Base-by-base conservation (phyloP, 306 rosid genomes). In the Lotus japonicus region DNA sequence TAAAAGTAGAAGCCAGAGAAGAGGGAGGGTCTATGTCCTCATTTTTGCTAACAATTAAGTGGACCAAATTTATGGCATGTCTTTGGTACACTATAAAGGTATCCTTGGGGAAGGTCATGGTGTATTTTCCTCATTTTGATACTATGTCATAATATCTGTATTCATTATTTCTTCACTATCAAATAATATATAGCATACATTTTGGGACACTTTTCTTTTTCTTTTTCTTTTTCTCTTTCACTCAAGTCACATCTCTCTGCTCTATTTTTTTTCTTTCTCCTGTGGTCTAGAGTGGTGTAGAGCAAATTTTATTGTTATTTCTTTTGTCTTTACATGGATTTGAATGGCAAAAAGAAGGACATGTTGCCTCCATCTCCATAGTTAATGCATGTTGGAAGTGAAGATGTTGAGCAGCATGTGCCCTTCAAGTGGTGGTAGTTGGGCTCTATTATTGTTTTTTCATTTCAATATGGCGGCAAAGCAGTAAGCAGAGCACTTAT, bases 11-110 rank as follows among this genome's bases (percentile, higher is more conserved):
- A 58, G 78, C 58, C 75, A 70, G 74, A n/a, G 68, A 5, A 54
- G 54, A 12, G 10, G 46, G 49, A 46, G 71, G 75, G 72, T 39
- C 79, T 77, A 55, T 64, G 4, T 23, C 49, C 75, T 50, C 59
- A 60, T 46, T 31, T 55, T 62, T 68, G 36, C 45, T 48, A 2
- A 11, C 16, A 67, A 56, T 68, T n/a, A 9, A 74, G 58, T 74
- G 83, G 69, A 16, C 70, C 54, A 49, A 65, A 63, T 52, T 69
- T 38, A 73, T 55, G 42, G 55, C 39, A 51, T 64, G 71, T 79
- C 52, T 26, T 28, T 55, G 14, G 23, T 44, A 58, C 33, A 57
- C 42, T 35, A 43, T 35, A 69, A 16, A 26, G 36, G 33, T 52
- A 45, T 49, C 41, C 35, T 26, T 26, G 2, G 3, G 26, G 26